Percentiles rank a stretch among this genome's conserved stretches.
Evolutionary conservation across 1,284 basidiomycete genomes (phyloP).

Genomic region (Pseudozyma tsukubaensis): DNA sequence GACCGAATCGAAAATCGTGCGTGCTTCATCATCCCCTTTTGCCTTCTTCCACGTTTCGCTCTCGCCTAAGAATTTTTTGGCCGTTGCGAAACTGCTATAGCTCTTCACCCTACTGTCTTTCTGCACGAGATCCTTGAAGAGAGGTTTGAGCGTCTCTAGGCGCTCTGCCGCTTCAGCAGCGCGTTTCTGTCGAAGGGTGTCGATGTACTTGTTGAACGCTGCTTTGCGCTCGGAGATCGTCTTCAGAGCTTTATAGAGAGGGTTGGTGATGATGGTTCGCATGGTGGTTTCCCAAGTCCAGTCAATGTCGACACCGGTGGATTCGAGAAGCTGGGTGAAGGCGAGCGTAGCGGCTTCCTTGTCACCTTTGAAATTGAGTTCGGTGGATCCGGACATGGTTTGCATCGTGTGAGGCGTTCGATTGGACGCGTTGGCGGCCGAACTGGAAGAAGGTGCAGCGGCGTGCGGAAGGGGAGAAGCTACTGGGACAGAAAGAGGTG

Average conservation of each 20-base stretch:
- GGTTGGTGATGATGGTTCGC: conserved; percentile 96
- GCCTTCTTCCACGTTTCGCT: conserved; percentile 41
- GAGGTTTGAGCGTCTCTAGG: conserved; percentile 51
- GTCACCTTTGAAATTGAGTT: conserved; percentile 74
- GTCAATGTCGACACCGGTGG: conserved; percentile 86
- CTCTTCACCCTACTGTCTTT: conserved; percentile 46
- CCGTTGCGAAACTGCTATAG: conserved; percentile 56
- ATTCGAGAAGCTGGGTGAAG: conserved; percentile 86
- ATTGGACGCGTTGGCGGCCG: background rate
- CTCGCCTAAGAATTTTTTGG: conserved; percentile 40
- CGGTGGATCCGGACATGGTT: conserved; percentile 30
- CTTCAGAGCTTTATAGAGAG: conserved; percentile 92
- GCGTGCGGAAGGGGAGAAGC: background rate
- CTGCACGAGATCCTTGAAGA: conserved; percentile 31
- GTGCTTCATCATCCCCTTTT: conserved; percentile 47
- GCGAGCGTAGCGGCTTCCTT: conserved; percentile 91
- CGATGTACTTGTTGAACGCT: conserved; percentile 73
- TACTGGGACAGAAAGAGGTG: conserved; percentile 5
- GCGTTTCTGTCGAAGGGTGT: conserved; percentile 56
- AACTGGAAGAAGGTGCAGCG: conserved; percentile 5
- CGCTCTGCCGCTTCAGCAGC: conserved; percentile 41
- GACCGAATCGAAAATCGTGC: conserved; percentile 45
- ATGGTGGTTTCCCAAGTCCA: conserved; percentile 99
- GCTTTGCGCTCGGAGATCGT: conserved; percentile 93
- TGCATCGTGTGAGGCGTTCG: conserved; percentile 3